phyloP scores from a whole-genome alignment of 2,329 filamentous ascomycete species.

The Samsoniella hepiali region DNA sequence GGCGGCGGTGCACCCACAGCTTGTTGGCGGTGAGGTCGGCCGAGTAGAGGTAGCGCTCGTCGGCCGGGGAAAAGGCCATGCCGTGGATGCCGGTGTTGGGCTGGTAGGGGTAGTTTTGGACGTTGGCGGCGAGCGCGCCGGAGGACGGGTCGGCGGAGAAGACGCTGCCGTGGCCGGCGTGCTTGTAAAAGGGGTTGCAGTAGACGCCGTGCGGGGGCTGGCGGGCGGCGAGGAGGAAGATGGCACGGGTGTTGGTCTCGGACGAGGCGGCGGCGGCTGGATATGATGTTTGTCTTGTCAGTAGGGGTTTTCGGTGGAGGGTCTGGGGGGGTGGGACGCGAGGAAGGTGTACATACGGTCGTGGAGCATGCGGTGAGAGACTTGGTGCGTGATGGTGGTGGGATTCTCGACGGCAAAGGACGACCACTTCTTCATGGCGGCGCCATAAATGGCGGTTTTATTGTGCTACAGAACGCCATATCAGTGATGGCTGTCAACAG shows the following conservation, averaged over 20 bases:
- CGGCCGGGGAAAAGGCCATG: slow-evolving; percentile 74
- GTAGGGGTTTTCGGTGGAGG: no score
- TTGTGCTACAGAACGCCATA: slow-evolving; percentile 54
- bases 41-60: slow-evolving; percentile 69
- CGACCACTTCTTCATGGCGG: slow-evolving; percentile 91
- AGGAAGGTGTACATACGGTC: slow-evolving; percentile 52
- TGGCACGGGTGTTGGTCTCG: slow-evolving; percentile 79
- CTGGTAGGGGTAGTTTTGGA: slow-evolving; percentile 72
- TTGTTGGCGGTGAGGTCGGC: slow-evolving; percentile 76
- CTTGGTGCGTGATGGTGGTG: slow-evolving; percentile 70
- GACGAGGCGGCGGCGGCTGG: slow-evolving; percentile 64
- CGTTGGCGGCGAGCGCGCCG: slow-evolving; percentile 55
- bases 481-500: neutral
- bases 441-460: slow-evolving; percentile 82
- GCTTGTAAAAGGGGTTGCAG: slow-evolving; percentile 85
- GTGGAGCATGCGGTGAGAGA: slow-evolving; percentile 71
- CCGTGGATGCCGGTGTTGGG: slow-evolving; percentile 71
- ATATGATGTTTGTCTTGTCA: neutral
- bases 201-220: slow-evolving; percentile 79
- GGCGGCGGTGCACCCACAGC: slow-evolving; percentile 80
- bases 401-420: slow-evolving; percentile 75
- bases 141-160: slow-evolving; percentile 55
- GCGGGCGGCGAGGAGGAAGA: slow-evolving; percentile 79
- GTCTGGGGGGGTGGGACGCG: neutral
- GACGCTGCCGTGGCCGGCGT: slow-evolving; percentile 78